Evolutionary conservation across 192 early-diverging fungal genomes (phyloP), one percentile per base, ranked within the genome.

Genomic region (Backusella mclennaniae): DNA sequence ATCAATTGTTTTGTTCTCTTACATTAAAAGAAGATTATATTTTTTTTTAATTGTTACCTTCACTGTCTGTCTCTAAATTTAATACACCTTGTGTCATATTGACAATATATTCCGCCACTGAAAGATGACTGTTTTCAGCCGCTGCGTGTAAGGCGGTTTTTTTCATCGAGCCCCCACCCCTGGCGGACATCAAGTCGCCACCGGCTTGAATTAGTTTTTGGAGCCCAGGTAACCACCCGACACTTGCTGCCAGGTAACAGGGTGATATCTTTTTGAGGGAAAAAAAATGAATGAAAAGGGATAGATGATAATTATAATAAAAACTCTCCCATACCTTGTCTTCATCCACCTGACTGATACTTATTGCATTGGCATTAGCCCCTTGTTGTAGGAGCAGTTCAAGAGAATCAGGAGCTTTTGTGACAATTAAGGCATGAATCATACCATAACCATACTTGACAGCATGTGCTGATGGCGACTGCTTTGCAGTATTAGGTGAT

Each of bases 401-500:
- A 15, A 83, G 53, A 17, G 73, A 67, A 26, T 41, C 46, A 39
- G 75, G 56, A 21, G 74, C 59, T 35, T 79, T 75, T 29, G 63
- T 66, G 38, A 76, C 74, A 70, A 83, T 77, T 41, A 74, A 36
- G n/a, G 77, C 77, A 44, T 83, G 81, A 21, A 83, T 76, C 71
- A 83, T 26, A 8, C 81, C 81, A 73, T 76, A 79, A 6, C 81
- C 81, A 73, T 79, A 76, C 26, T 76, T 68, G 33, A 83, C 63
- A n/a, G 26, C 56, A 31, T 74, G 53, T 23, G 66, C 41, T 36
- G 72, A 63, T 26, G 46, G 52, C 7, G 70, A 69, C 36, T 78
- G 81, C 9, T 76, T 83, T 66, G 81, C 81, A 29, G 77, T 79
- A 39, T 83, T 83, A 2, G 81, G 81, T 7, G 77, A 79, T 1